Evolutionary conservation across 2,329 filamentous ascomycete genomes (phyloP).

Genomic region (Coniochaeta sp.): DNA sequence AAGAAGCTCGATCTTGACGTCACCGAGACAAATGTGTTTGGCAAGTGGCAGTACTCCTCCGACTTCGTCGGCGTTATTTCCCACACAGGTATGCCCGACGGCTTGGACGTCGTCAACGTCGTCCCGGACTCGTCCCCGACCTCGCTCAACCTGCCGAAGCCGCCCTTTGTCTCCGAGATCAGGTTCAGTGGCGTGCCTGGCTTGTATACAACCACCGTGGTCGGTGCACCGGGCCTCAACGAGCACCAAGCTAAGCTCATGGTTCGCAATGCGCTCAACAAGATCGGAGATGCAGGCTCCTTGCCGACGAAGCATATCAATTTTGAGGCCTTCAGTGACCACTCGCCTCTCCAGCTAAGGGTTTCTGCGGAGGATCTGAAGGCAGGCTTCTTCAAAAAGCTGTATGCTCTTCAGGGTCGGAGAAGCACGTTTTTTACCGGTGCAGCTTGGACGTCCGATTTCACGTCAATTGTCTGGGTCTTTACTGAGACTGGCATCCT

Average conservation of each 20-base stretch:
- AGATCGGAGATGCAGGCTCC: not conserved
- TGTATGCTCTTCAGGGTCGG: conserved; percentile 28
- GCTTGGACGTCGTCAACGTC: conserved; percentile 19
- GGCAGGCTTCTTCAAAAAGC: conserved; percentile 25
- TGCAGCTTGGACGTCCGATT: conserved; percentile 5
- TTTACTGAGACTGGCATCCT: conserved; percentile 3
- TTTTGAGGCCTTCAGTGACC: conserved; percentile 17
- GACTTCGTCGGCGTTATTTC: conserved; percentile 23
- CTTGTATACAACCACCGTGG: not conserved
- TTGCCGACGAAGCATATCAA: not conserved
- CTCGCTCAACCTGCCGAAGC: not conserved
- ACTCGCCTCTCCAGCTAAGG: conserved; percentile 23
- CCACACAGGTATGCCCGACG: conserved; percentile 20
- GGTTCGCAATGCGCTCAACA: not conserved
- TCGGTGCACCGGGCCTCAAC: not conserved
- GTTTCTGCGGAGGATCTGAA: conserved; percentile 19
- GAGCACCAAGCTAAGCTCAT: not conserved
- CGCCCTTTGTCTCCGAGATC: conserved; percentile 1
- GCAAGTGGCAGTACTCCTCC: conserved; percentile 21
- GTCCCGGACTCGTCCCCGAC: conserved; percentile 6
- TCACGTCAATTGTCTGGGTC: not conserved
- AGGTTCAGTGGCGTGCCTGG: not conserved
- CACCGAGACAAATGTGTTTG: conserved; percentile 21
- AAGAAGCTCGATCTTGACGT: conserved; percentile 22
- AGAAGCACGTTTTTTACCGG: conserved; percentile 32